Evolutionary conservation across 805 yeast genomes (phyloP), one percentile per base, ranked within the genome.

Genomic region (Candida sphagnicola): DNA sequence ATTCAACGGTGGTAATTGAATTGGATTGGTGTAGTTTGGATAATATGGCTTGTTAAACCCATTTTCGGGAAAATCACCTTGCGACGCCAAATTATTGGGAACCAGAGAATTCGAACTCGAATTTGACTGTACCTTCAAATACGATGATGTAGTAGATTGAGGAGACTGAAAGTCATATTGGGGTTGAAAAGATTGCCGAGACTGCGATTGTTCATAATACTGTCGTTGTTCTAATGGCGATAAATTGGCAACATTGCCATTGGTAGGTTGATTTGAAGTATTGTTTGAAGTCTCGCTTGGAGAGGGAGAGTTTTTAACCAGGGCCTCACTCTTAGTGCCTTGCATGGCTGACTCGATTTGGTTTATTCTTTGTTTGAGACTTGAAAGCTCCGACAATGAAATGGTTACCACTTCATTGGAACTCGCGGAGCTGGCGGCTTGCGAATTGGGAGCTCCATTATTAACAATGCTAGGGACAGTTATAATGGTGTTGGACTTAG

Each of bases 311-410:
- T 6, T 10, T 21, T 6, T 10, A 6, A 10, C 6, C 24, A 21
- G 6, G 24, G 24, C 10, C 6, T 21, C 24, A 21, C 24, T 21
- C 10, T 21, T 21, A n/a, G 18, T 14, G 4, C 17, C 32, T 2
- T 8, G 15, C 10, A 47, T 31, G 11, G 39, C 31, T 8, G 46
- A 34, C 35, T 54, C 59, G 15, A 54, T 39, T 5, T 45, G 45
- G 18, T 35, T 34, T 18, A 54, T 33, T 24, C 58, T 38, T 18
- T 50, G 49, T 32, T 51, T 53, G 25, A 54, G 42, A 21, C 40
- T 26, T 18, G 40, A 44, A 30, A 54, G 41, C 26, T 54, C 59
- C 11, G 44, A 32, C 28, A 44, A 18, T 4, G 49, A 38, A 8
- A 42, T 28, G 5, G 48, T 32, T 3, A 38, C 45, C 16, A 35